phyloP scores from a whole-genome alignment of 169 alveolate species.

The Plasmodium inui region DNA sequence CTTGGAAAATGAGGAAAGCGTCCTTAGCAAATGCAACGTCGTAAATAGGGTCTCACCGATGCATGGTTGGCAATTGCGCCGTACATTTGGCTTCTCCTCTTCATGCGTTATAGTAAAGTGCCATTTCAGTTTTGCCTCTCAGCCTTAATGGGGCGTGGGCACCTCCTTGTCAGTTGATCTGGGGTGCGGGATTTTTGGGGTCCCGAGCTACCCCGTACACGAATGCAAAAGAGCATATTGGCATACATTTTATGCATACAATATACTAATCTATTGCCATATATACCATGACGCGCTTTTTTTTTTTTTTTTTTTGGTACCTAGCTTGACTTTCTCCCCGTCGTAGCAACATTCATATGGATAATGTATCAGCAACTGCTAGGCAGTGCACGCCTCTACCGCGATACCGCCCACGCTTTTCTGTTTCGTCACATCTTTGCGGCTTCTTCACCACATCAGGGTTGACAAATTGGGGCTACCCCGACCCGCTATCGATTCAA shows the following conservation, averaged over 20 bases:
- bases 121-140: neutral
- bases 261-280: neutral
- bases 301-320: neutral
- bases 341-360: neutral
- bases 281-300: neutral
- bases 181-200: neutral
- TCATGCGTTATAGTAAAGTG: neutral
- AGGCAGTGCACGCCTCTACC: neutral
- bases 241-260: neutral
- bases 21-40: neutral
- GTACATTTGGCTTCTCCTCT: neutral
- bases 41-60: neutral
- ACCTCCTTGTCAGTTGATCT: neutral
- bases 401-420: neutral
- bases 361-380: neutral
- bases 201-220: neutral
- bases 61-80: too few relatives aligned
- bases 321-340: neutral
- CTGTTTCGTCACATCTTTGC: neutral
- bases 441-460: neutral
- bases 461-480: neutral
- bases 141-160: neutral
- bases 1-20: neutral
- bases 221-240: neutral
- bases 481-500: neutral